Percentiles rank a stretch among this genome's conserved stretches.
Evolutionary conservation across 257 asterid genomes (phyloP).

Genomic region (Anisodus acutangulus): DNA sequence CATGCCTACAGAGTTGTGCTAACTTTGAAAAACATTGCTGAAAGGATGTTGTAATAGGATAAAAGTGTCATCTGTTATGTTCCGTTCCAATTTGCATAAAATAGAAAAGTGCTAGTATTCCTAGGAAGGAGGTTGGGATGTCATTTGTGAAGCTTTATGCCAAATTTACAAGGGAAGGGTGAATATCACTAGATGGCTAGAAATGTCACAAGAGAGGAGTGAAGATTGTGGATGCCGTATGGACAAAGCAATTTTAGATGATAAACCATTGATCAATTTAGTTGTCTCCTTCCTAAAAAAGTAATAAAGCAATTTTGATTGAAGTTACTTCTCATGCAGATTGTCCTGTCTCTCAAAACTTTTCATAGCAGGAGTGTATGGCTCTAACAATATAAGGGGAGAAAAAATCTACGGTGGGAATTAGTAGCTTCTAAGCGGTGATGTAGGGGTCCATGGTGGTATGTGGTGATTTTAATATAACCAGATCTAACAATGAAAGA

Average conservation of each 20-base stretch:
- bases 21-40: background rate
- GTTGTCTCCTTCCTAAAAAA: background rate
- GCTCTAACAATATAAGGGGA: background rate
- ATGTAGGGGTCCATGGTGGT: background rate
- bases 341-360: background rate
- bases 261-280: background rate
- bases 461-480: background rate
- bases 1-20: background rate
- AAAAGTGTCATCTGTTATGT: background rate
- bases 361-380: background rate
- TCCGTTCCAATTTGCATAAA: background rate
- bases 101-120: background rate
- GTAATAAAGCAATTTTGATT: background rate
- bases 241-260: background rate
- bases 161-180: background rate
- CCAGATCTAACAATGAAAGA: background rate
- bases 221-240: background rate
- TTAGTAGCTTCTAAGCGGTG: background rate
- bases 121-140: background rate
- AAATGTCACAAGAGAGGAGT: background rate
- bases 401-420: background rate
- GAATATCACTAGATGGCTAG: background rate
- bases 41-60: background rate
- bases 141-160: background rate
- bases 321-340: constrained; percentile 4